Evolutionary conservation across 2,329 filamentous ascomycete genomes (phyloP).

Genomic region (Phialophora chinensis): DNA sequence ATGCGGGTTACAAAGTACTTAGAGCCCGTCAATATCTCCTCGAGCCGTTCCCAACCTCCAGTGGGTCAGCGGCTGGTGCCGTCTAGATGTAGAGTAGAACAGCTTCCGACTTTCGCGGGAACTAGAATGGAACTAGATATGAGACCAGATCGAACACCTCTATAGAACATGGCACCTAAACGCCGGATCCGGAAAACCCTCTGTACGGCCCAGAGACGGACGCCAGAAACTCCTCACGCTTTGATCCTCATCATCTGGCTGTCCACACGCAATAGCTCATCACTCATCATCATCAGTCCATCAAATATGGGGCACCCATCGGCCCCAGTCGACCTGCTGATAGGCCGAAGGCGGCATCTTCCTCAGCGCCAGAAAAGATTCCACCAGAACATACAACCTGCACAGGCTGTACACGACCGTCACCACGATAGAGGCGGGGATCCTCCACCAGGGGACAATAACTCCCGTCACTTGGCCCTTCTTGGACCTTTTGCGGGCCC

Average conservation of each 20-base stretch:
- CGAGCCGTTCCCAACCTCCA: background rate
- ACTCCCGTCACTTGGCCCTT: slow-evolving; percentile 11
- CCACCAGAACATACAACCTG: slow-evolving; percentile 19
- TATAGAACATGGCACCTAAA: background rate
- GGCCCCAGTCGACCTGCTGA: slow-evolving; percentile 23
- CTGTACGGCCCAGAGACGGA: background rate
- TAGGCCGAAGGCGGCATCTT: slow-evolving; percentile 18
- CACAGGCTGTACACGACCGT: slow-evolving; percentile 10
- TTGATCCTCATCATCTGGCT: background rate
- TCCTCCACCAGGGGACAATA: slow-evolving; percentile 23
- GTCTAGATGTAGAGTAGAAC: background rate
- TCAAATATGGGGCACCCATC: slow-evolving; percentile 21
- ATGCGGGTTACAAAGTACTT: background rate
- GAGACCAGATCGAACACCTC: background rate
- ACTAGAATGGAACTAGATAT: background rate
- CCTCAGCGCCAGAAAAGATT: slow-evolving; percentile 18
- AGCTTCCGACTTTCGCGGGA: background rate
- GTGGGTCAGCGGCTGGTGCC: background rate
- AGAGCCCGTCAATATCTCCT: background rate
- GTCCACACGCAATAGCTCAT: background rate
- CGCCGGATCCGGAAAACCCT: background rate
- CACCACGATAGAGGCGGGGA: slow-evolving; percentile 22
- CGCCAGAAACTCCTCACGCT: background rate
- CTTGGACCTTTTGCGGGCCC: slow-evolving; percentile 5
- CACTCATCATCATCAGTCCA: slow-evolving; percentile 6